These are phyloP conservation scores for Pseudocercospora macadamiae DNA, from an alignment of 2,329 filamentous ascomycete genomes.

Conservation along the genomic window DNA sequence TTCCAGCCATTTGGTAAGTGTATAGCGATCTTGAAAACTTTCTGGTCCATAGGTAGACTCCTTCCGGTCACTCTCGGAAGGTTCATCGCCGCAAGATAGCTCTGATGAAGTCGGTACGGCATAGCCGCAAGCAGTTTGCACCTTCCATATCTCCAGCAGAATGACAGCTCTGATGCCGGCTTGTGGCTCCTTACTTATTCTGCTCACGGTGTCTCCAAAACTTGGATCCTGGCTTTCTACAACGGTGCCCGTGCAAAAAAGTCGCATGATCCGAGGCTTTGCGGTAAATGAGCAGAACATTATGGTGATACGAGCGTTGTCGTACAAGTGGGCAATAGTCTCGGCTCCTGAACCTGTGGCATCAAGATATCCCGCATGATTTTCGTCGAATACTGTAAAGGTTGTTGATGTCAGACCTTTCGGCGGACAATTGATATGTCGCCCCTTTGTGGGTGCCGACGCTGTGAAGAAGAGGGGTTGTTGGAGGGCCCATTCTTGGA, in stretches of 20 bases:
- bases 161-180: slow-evolving; percentile 63
- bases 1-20: background rate
- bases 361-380: slow-evolving; percentile 68
- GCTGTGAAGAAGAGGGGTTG: slow-evolving; percentile 77
- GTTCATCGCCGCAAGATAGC: background rate
- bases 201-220: slow-evolving; percentile 34
- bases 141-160: slow-evolving; percentile 63
- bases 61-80: background rate
- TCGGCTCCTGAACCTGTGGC: slow-evolving; percentile 75
- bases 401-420: slow-evolving; percentile 69
- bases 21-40: background rate
- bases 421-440: slow-evolving; percentile 75
- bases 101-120: background rate
- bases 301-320: slow-evolving; percentile 7
- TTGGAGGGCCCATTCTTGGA: slow-evolving; percentile 64
- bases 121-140: slow-evolving; percentile 4
- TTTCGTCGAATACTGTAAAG: slow-evolving; percentile 62
- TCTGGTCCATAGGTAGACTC: background rate
- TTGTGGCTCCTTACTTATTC: slow-evolving; percentile 31
- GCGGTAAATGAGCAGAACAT: slow-evolving; percentile 71
- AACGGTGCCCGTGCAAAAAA: slow-evolving; percentile 63
- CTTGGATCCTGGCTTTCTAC: slow-evolving; percentile 61
- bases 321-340: slow-evolving; percentile 50
- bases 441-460: slow-evolving; percentile 66
- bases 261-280: slow-evolving; percentile 63